Evolutionary conservation across 163 green algal genomes (phyloP), one percentile per base, ranked within the genome.

Genomic region (Chlorella variabilis): DNA sequence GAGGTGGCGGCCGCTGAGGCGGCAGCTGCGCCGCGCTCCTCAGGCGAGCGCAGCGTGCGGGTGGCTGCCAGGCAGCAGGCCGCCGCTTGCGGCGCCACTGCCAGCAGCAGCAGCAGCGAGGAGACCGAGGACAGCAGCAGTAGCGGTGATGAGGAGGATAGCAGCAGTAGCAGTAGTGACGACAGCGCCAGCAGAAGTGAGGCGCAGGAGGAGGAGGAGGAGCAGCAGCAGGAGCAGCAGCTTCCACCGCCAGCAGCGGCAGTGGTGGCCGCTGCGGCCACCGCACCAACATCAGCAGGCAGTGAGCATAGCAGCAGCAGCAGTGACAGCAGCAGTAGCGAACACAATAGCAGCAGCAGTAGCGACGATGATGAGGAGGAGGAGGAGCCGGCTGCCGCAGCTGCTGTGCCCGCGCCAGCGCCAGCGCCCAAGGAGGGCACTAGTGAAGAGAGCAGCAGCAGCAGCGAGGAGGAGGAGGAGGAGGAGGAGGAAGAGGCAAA

Each of bases 271-370:
- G 54, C 54, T 63, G 18, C 54, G 6, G 20, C 9, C 54, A 9
- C 54, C 54, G 9, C 15, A 15, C 27, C 27, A 67, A 27, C 59
- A 67, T 17, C 59, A 67, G 59, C 59, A 27, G 29, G 29, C 59
- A 67, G 59, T 38, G 59, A 67, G 6, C 20, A 67, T 38, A 71
- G 63, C 25, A 71, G 63, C 63, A 71, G 63, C 21, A 51, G 34
- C 29, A 38, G 29, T 27, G 13, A 23, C 33, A 33, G 33, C 21
- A 42, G 38, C 13, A 42, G 38, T 2, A 54, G 38, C 65, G 38
- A 73, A 27, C 38, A 73, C 23, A 73, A 38, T 38, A 73, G n/a
- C 71, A 61, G 59, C 59, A 38, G 59, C 59, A 67, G n/a, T 4
- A 67, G 59, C 17, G 59, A 29, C 15, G 20, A 25, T n/a, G 51